These are phyloP conservation scores for Torulaspora indica DNA, from an alignment of 805 yeast species.

Conservation along the genomic window DNA sequence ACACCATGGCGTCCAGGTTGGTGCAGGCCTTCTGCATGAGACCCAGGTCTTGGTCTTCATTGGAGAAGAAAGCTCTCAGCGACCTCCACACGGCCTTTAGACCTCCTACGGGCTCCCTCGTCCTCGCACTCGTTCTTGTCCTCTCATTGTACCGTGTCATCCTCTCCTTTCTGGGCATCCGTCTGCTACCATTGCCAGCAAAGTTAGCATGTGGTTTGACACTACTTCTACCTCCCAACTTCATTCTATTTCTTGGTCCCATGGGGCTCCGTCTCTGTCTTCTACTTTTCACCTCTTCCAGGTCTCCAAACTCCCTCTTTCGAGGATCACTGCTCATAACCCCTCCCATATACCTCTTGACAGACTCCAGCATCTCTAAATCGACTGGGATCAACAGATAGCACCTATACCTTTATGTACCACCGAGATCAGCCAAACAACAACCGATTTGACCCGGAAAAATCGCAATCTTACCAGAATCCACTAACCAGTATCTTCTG, in stretches of 20 bases:
- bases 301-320: slow-evolving; percentile 22
- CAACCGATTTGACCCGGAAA: not conserved
- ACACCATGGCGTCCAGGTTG: slow-evolving; percentile 13
- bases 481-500: not conserved
- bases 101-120: slow-evolving; percentile 2
- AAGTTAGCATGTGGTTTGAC: slow-evolving; percentile 5
- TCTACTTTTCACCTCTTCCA: slow-evolving; percentile 13
- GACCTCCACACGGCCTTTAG: slow-evolving; percentile 8
- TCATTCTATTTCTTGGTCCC: slow-evolving; percentile 5
- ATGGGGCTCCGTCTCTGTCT: slow-evolving; percentile 3
- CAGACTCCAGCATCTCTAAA: slow-evolving; percentile 14
- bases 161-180: slow-evolving; percentile 5
- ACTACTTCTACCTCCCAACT: slow-evolving; percentile 8
- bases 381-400: not conserved
- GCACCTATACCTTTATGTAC: not conserved
- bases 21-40: slow-evolving; percentile 23
- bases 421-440: not conserved
- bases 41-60: slow-evolving; percentile 21
- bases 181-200: slow-evolving; percentile 13
- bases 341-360: slow-evolving; percentile 13
- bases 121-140: slow-evolving; percentile 2
- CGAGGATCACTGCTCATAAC: slow-evolving; percentile 17
- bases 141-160: slow-evolving; percentile 4
- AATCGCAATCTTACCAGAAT: not conserved
- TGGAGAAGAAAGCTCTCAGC: slow-evolving; percentile 18